These are phyloP conservation scores for Ceratocystis ficicola DNA, from an alignment of 2,329 filamentous ascomycete genomes.

Conservation along the genomic window DNA sequence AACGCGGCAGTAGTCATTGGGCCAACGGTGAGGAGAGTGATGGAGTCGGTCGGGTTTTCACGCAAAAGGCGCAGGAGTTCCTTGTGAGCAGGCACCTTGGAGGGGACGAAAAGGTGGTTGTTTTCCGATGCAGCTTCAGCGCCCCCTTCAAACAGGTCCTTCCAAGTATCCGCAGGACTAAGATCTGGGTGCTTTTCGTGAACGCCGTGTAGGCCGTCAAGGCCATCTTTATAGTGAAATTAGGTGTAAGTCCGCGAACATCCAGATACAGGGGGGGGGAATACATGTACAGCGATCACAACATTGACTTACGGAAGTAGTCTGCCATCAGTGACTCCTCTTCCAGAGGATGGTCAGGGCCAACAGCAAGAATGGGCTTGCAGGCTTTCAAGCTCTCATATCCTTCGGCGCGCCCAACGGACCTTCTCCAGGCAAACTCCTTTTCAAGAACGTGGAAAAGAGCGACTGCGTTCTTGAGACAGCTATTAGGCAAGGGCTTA, in stretches of 20 bases:
- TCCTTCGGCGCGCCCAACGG: slow-evolving; percentile 52
- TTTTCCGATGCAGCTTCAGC: slow-evolving; percentile 32
- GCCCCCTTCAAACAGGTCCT: slow-evolving; percentile 45
- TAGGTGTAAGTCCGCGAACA: neutral
- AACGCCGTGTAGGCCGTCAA: slow-evolving; percentile 65
- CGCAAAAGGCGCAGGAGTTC: slow-evolving; percentile 80
- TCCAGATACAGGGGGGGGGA: neutral
- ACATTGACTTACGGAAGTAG: slow-evolving; percentile 63
- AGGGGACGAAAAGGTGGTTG: slow-evolving; percentile 59
- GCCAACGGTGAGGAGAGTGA: slow-evolving; percentile 82
- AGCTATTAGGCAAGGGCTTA: slow-evolving; percentile 34
- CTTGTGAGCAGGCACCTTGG: slow-evolving; percentile 58
- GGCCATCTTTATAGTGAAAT: slow-evolving; percentile 44
- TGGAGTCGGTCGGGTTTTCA: slow-evolving; percentile 68
- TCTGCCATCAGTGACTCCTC: slow-evolving; percentile 70
- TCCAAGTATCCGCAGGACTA: slow-evolving; percentile 62
- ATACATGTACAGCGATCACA: neutral
- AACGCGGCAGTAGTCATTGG: slow-evolving; percentile 89
- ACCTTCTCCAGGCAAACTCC: slow-evolving; percentile 71
- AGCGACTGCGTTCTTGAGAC: slow-evolving; percentile 75
- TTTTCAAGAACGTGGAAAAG: slow-evolving; percentile 87
- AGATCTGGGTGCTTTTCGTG: slow-evolving; percentile 64
- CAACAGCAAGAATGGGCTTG: slow-evolving; percentile 77
- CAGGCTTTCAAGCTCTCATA: slow-evolving; percentile 59
- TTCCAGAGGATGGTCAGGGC: slow-evolving; percentile 72